Evolutionary conservation across 2,329 filamentous ascomycete genomes (phyloP), one percentile per base, ranked within the genome.

Genomic region (Aspergillus puulaauensis): DNA sequence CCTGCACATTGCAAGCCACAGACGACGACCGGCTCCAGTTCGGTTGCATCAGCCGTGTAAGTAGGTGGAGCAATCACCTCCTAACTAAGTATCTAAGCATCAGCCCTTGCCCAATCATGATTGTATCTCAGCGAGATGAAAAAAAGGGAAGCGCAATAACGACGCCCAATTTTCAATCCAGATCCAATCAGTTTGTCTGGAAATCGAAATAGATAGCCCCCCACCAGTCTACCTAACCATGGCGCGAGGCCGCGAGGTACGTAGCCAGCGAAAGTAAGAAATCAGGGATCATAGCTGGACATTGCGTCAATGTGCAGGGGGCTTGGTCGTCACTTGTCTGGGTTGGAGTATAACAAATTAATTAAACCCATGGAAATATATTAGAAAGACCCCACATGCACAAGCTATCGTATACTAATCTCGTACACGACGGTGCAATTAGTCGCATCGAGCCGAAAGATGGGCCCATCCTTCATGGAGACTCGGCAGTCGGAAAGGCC

Each of bases 1-100:
- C 37, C 21, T 46, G 44, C 48, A 50, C 35, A 15, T 14, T 46
- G 44, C 48, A 50, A 50, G 48, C 48, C 48, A 50, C 48, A 50
- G 47, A 50, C 47, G 23, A 24, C 23, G 27, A 31, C 27, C 4
- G 27, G 27, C 27, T 31, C 27, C 27, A 31, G 27, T 8, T 31
- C 27, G 27, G 27, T 31, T 31, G 27, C 27, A 31, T 31, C 27
- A 31, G 27, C 27, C 27, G 27, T 31, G 9, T 31, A 11, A 4
- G 9, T 31, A 9, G 27, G 27, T 31, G 27, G 27, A 31, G 27
- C 27, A 11, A 31, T 9, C 9, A 31, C 27, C 9, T 31, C 1
- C 27, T 31, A 4, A 11, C 2, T 31, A 31, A 11, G 27, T 31
- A 31, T 31, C 27, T 31, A 31, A 31, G 27, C 27, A 31, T 31